These are phyloP conservation scores for Rhizoclosmatium globosum DNA, from an alignment of 192 early-diverging fungal species.

Conservation along the genomic window DNA sequence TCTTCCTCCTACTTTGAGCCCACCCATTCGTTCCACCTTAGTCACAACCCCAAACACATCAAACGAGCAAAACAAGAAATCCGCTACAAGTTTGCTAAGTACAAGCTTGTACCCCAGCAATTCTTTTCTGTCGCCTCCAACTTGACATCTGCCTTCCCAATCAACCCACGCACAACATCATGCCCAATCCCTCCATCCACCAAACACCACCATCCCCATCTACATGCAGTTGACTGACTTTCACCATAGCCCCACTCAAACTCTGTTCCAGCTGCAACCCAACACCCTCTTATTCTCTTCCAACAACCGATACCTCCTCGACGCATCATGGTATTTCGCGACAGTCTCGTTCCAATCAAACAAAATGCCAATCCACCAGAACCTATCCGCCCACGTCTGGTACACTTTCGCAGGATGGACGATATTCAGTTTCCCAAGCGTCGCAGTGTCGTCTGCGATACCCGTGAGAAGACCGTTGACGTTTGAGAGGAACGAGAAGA, in stretches of 20 bases:
- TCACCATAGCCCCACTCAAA: background rate
- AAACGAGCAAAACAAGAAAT: constrained; percentile 76
- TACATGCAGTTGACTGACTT: background rate
- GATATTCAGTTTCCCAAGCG: constrained; percentile 14
- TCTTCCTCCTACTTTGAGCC: background rate
- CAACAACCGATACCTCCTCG: background rate
- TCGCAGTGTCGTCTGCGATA: constrained; percentile 19
- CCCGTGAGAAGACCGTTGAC: constrained; percentile 5
- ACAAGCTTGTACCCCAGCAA: constrained; percentile 64
- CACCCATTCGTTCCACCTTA: constrained; percentile 5
- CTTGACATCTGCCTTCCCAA: constrained; percentile 18
- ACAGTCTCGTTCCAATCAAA: constrained; percentile 19
- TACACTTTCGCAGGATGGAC: background rate
- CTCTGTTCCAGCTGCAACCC: constrained; percentile 9
- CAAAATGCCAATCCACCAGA: constrained; percentile 33
- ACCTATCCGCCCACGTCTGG: constrained; percentile 26
- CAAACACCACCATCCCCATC: constrained; percentile 4
- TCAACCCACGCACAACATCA: background rate
- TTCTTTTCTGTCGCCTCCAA: background rate
- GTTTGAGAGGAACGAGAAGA: constrained; percentile 22
- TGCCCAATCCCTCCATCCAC: background rate
- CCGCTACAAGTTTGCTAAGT: constrained; percentile 70
- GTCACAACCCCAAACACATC: constrained; percentile 50
- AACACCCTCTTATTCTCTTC: constrained; percentile 15
- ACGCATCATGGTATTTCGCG: background rate